A percentile compares a stretch with the other conserved stretches of the same genome.
These are phyloP conservation scores for Ziziphus jujuba DNA, from an alignment of 306 rosid species.

Conservation along the genomic window DNA sequence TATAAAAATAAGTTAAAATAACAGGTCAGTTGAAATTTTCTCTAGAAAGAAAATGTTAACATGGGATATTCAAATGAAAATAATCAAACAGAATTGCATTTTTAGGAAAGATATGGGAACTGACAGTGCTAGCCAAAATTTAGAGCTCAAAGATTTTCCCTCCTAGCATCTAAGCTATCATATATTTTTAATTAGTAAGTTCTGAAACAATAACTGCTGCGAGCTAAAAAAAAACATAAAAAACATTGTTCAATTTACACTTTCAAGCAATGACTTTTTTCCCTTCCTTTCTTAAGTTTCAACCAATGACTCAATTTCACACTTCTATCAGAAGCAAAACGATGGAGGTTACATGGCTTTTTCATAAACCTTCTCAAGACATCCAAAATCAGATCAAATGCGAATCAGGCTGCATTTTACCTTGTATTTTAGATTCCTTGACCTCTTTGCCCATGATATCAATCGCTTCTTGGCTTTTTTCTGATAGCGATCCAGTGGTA, in stretches of 20 bases:
- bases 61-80: too few relatives aligned
- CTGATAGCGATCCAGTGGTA: slow-evolving; percentile 32
- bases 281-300: background rate
- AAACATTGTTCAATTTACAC: background rate
- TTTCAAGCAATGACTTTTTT: background rate
- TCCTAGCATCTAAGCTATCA: too few relatives aligned
- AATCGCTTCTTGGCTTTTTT: slow-evolving; percentile 34
- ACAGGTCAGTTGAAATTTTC: too few relatives aligned
- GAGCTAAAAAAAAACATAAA: background rate
- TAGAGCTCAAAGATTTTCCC: too few relatives aligned
- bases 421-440: slow-evolving; percentile 32
- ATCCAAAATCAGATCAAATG: slow-evolving; percentile 15
- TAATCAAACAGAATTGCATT: too few relatives aligned
- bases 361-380: slow-evolving; percentile 4
- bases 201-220: background rate
- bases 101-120: too few relatives aligned
- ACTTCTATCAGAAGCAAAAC: slow-evolving; percentile 6
- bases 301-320: background rate
- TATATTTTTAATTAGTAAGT: too few relatives aligned
- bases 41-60: too few relatives aligned
- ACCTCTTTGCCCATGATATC: slow-evolving; percentile 22
- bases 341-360: slow-evolving; percentile 7
- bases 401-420: slow-evolving; percentile 27
- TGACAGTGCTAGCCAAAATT: too few relatives aligned
- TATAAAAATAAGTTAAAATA: too few relatives aligned